Evolutionary conservation across 805 yeast genomes (phyloP), one percentile per base, ranked within the genome.

Genomic region (Candida caryicola): DNA sequence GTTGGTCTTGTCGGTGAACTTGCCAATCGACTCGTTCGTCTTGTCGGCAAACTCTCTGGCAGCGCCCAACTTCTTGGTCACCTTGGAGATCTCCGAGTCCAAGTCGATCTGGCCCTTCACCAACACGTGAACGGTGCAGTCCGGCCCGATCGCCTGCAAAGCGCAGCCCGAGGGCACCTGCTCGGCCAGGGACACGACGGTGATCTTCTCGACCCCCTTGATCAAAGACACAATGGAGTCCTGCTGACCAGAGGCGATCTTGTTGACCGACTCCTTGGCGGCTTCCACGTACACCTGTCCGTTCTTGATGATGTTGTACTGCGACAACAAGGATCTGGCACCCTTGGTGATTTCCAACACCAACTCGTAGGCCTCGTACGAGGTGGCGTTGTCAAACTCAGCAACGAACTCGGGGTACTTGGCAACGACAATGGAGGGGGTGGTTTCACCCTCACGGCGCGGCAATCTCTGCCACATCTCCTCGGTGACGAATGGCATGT

Each of bases 391-490:
- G 59, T 78, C 80, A 45, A 78, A 85, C 38, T 76, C 77, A 38
- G 68, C 52, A 37, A 70, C 69, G 62, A 71, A 82, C 39, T 64
- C 76, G 40, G 99, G 99, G 71, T 81, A 93, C 34, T 72, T 52
- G 29, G 96, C 95, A 58, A 79, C 78, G 36, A 81, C 81, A 60
- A 93, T 88, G 15, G 96, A 76, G 36, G 64, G 69, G 18, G 88
- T 71, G 16, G 66, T 65, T 54, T 86, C 96, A 37, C 80, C 69
- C 5, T 78, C 75, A 60, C 96, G 81, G 57, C 85, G 83, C 54
- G 98, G 98, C 57, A 93, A 72, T 68, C 98, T 86, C 73, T 93
- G 99, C 97, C 97, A 93, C 86, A 93, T 79, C 74, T 93, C 99
- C 68, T 93, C 99, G 33, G 98, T 83, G 50, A 93, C 73, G 61